Conservation (phyloP, 1,284 basidiomycete species). For the Boletellus deceptivus region DNA sequence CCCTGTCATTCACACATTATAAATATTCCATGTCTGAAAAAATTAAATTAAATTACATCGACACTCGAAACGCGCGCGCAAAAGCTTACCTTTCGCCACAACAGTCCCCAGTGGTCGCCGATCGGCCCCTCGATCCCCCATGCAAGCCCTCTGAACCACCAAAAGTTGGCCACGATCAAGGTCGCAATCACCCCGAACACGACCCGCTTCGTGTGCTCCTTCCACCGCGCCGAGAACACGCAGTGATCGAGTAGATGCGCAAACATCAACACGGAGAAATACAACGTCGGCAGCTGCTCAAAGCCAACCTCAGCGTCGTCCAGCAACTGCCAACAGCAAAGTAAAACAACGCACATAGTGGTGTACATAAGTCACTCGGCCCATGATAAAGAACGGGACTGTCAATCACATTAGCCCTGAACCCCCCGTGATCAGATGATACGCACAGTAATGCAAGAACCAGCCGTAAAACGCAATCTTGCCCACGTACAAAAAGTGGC, state of each 20-base stretch:
- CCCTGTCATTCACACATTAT: background rate
- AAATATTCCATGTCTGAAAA: constrained; percentile 1
- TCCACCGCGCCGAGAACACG: constrained; percentile 72
- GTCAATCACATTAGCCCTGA: background rate
- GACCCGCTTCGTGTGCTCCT: constrained; percentile 66
- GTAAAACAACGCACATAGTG: constrained; percentile 73
- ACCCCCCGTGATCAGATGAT: background rate
- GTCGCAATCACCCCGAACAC: constrained; percentile 64
- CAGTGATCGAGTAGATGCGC: constrained; percentile 92
- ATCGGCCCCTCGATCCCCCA: constrained; percentile 89
- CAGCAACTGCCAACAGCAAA: too few species aligned
- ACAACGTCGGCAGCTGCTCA: constrained; percentile 83
- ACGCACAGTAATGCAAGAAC: constrained; percentile 85
- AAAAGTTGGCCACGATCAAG: constrained; percentile 77
- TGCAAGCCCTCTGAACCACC: constrained; percentile 90
- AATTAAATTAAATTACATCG: too few species aligned
- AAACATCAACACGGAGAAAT: constrained; percentile 92
- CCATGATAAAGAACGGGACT: constrained; percentile 97
- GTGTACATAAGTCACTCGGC: constrained; percentile 87
- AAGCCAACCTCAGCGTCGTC: background rate
- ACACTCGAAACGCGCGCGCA: too few species aligned
- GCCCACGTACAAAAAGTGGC: constrained; percentile 90
- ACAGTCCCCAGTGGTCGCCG: constrained; percentile 72
- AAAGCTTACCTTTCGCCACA: constrained; percentile 75
- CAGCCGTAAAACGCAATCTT: constrained; percentile 93